Evolutionary conservation across 805 yeast species (phyloP).

Genomic region (Dipodascus albidus): DNA sequence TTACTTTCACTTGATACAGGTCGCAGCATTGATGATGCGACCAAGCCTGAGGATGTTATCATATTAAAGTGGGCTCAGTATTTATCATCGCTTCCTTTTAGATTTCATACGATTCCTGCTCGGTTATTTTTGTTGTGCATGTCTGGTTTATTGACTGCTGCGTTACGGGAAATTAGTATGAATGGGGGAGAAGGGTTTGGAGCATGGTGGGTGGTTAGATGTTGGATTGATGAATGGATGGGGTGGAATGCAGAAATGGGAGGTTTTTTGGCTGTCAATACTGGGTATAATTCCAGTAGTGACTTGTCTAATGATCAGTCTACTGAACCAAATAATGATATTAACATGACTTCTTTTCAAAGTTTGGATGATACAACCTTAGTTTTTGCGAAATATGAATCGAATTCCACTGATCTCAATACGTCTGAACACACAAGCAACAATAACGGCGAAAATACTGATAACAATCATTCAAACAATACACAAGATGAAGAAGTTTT

Average conservation of each 20-base stretch:
- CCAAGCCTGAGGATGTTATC: slow-evolving; percentile 13
- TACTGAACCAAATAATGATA: not conserved
- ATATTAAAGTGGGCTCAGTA: slow-evolving; percentile 28
- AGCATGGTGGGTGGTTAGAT: slow-evolving; percentile 64
- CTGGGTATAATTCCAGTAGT: not conserved
- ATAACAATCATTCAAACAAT: not conserved
- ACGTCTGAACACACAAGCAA: not conserved
- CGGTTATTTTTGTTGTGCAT: slow-evolving; percentile 42
- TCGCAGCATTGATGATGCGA: slow-evolving; percentile 3
- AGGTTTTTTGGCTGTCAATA: slow-evolving; percentile 17
- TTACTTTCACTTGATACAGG: slow-evolving; percentile 15
- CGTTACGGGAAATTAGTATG: slow-evolving; percentile 50
- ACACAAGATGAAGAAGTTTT: not conserved
- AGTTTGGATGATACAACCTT: not conserved
- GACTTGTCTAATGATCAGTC: not conserved
- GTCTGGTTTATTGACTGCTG: slow-evolving; percentile 43
- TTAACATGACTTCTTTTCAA: not conserved
- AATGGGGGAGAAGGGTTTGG: slow-evolving; percentile 50
- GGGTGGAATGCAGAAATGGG: slow-evolving; percentile 49
- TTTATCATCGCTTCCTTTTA: slow-evolving; percentile 32
- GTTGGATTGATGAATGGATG: slow-evolving; percentile 69
- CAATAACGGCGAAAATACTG: not conserved
- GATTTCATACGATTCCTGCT: slow-evolving; percentile 42
- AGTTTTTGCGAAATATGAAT: not conserved
- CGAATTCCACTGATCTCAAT: not conserved